These are phyloP conservation scores for Hippophae gyantsensis DNA, from an alignment of 306 rosid genomes.

Conservation along the genomic window DNA sequence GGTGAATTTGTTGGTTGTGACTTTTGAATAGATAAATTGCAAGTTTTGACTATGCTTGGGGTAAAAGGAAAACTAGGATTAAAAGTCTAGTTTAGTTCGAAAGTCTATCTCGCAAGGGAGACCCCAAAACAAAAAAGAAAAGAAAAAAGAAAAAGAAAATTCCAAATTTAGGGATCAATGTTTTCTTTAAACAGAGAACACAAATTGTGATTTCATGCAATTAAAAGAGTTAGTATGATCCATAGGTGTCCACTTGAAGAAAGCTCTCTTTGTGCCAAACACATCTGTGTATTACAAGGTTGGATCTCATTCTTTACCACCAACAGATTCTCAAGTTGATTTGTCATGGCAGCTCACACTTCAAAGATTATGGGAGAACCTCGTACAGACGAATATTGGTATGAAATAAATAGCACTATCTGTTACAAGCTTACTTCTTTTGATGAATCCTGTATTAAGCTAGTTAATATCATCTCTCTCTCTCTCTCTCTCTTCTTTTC, in stretches of 20 bases:
- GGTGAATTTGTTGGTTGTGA: neutral
- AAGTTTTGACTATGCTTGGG: no score
- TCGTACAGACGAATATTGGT: slow-evolving; percentile 62
- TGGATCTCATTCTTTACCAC: slow-evolving; percentile 53
- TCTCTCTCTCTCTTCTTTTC: no score
- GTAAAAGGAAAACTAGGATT: neutral
- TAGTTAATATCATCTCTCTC: no score
- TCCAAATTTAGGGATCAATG: neutral
- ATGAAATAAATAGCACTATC: slow-evolving; percentile 4
- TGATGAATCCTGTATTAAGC: no score
- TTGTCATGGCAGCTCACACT: slow-evolving; percentile 83
- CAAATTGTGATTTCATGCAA: slow-evolving; percentile 1
- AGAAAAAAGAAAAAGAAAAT: no score
- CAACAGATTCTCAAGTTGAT: slow-evolving; percentile 48
- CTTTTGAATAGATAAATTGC: no score
- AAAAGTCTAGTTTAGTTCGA: neutral
- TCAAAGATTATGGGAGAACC: slow-evolving; percentile 76
- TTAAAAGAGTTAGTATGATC: slow-evolving; percentile 13
- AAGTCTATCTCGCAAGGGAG: neutral
- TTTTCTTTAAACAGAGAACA: slow-evolving; percentile 8
- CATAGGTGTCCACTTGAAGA: slow-evolving; percentile 76
- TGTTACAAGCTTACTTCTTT: no score
- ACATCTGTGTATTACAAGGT: slow-evolving; percentile 66
- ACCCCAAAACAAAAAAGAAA: no score
- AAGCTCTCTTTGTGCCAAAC: slow-evolving; percentile 85